Evolutionary conservation across 2,329 filamentous ascomycete species (phyloP), one percentile per base, ranked within the genome.

Genomic region (Leptographium lundbergii): DNA sequence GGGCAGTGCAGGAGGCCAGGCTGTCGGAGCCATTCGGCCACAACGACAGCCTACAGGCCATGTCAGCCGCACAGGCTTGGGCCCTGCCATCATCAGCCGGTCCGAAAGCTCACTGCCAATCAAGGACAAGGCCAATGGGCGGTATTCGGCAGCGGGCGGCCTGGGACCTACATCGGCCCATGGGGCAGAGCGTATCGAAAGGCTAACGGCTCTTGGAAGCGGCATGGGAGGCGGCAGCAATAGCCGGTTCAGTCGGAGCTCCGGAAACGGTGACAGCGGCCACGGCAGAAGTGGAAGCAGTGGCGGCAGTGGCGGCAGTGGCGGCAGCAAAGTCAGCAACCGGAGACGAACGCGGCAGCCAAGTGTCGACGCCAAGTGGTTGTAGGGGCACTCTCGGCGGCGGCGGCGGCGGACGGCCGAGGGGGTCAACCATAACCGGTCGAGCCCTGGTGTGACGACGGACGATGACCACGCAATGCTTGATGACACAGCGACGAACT

Each of bases 31-130:
- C 27, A 69, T 65, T 61, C 63, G 69, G 45, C 64, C 70, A 17
- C 67, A 68, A 24, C 65, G 70, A 22, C 69, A 67, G 48, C 67
- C 67, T 10, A 58, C 65, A 7, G 61, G 58, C 63, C 45, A 63
- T 61, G 54, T 56, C n/a, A 66, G 64, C 2, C 64, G 70, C 19
- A 66, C 66, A 9, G 69, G 65, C 60, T 54, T 70, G 27, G 64
- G 64, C 2, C 61, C 60, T 5, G 61, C 63, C 51, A 59, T 61
- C 24, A 59, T 60, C 59, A 63, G 62, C 60, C 64, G 67, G 3
- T 63, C 65, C 1, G 64, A 67, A 11, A 65, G 65, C 60, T 65
- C 65, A 0, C 39, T 65, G 55, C 64, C 65, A 7, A 67, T 65
- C 53, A 68, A 67, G 60, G 66, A 67, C 57, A 66, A 64, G 51